Conservation (phyloP, 768 basidiomycete species). For the Ramaria rubella region DNA sequence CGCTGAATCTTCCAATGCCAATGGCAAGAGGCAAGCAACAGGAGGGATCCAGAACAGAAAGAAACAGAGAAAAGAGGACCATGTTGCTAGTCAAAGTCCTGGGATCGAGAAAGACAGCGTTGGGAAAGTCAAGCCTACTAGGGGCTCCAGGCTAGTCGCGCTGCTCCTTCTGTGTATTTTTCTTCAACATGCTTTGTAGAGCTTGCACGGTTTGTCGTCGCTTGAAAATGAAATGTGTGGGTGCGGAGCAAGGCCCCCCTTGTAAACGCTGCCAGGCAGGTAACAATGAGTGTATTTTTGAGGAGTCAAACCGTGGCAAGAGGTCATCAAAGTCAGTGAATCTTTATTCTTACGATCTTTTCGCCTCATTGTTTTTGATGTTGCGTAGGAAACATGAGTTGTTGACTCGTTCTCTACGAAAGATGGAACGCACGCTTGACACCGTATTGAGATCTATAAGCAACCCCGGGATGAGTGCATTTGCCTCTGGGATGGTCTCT, state of each 20-base stretch:
- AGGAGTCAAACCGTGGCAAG: conserved; percentile 94
- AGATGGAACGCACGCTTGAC: conserved; percentile 91
- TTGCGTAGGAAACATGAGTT: conserved; percentile 70
- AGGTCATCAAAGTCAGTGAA: conserved; percentile 66
- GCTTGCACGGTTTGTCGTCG: conserved; percentile 90
- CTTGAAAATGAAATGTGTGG: conserved; percentile 90
- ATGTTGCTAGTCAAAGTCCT: conserved; percentile 35
- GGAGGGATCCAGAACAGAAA: conserved; percentile 52
- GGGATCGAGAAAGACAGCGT: conserved; percentile 51
- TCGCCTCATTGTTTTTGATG: background rate
- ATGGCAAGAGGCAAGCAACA: conserved; percentile 55
- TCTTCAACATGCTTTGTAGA: conserved; percentile 34
- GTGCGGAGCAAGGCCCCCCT: conserved; percentile 83
- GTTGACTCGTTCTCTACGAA: conserved; percentile 71
- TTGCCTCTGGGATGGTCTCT: conserved; percentile 74
- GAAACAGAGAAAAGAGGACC: conserved; percentile 49
- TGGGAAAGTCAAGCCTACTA: conserved; percentile 71
- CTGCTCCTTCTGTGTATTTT: conserved; percentile 1
- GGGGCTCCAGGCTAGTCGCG: conserved; percentile 67
- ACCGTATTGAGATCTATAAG: conserved; percentile 85
- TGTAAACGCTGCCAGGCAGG: conserved; percentile 81
- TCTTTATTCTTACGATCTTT: background rate
- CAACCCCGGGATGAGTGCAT: conserved; percentile 50
- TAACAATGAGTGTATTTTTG: conserved; percentile 89
- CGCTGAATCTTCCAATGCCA: conserved; percentile 48